phyloP scores from a whole-genome alignment of 169 alveolate genomes.

The Plasmodium reichenowi region DNA sequence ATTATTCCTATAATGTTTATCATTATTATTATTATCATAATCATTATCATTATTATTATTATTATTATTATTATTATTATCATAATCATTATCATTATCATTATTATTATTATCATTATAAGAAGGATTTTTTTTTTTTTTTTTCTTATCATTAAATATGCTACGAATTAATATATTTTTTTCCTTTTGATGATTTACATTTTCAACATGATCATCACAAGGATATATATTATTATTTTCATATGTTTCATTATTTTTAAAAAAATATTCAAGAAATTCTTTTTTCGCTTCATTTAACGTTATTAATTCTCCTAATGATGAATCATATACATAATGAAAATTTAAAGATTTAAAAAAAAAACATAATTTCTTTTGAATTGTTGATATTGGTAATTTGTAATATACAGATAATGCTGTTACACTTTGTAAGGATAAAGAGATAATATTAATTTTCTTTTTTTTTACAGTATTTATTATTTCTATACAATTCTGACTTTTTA shows the following conservation, averaged over 20 bases:
- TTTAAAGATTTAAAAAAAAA: conserved; percentile 76
- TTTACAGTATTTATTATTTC: conserved; percentile 80
- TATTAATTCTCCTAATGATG: conserved; percentile 75
- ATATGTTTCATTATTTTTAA: background rate
- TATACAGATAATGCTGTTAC: conserved; percentile 85
- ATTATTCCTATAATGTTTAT: no score
- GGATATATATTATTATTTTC: background rate
- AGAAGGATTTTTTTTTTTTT: background rate
- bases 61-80: background rate
- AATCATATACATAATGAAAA: conserved; percentile 77
- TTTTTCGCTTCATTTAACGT: conserved; percentile 56
- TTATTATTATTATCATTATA: background rate
- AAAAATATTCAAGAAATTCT: conserved; percentile 69
- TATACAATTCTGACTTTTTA: conserved; percentile 86
- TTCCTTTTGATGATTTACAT: background rate
- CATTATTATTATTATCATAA: background rate
- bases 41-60: background rate
- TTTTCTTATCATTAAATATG: background rate
- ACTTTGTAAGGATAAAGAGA: conserved; percentile 89
- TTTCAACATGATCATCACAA: background rate
- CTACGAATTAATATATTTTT: background rate
- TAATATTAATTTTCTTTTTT: conserved; percentile 77
- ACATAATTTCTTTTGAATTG: conserved; percentile 76
- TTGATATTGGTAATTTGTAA: conserved; percentile 67
- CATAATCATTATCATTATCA: background rate